Evolutionary conservation across 75 land plant species (phyloP).

Genomic region (Cunninghamia lanceolata): DNA sequence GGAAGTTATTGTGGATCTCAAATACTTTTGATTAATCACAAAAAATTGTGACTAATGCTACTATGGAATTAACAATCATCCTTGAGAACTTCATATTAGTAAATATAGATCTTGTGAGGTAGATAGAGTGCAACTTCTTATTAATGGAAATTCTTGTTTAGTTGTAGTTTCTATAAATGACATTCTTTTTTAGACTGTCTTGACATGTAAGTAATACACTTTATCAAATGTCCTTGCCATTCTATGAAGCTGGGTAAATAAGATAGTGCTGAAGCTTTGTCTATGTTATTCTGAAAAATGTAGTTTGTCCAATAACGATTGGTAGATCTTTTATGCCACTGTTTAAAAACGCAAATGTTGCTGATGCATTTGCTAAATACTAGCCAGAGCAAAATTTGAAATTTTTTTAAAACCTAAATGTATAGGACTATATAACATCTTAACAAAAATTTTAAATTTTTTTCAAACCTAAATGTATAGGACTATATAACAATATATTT

Average conservation of each 20-base stretch:
- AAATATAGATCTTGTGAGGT: neutral
- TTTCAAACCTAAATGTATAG: neutral
- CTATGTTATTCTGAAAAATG: neutral
- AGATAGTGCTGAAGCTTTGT: neutral
- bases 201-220: neutral
- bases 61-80: neutral
- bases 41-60: too few species aligned
- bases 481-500: neutral
- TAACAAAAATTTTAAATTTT: too few species aligned
- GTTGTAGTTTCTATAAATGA: neutral
- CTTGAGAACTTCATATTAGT: neutral
- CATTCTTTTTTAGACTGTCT: neutral
- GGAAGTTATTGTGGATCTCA: too few species aligned
- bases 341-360: neutral
- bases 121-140: neutral
- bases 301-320: neutral
- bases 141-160: neutral
- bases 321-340: neutral
- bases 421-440: neutral
- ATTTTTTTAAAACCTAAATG: neutral
- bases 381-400: neutral
- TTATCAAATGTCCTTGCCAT: neutral
- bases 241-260: neutral
- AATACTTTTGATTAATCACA: too few species aligned
- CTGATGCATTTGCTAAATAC: neutral